Evolutionary conservation across 192 early-diverging fungal species (phyloP), one percentile per base, ranked within the genome.

Genomic region (Blastocladiella britannica): DNA sequence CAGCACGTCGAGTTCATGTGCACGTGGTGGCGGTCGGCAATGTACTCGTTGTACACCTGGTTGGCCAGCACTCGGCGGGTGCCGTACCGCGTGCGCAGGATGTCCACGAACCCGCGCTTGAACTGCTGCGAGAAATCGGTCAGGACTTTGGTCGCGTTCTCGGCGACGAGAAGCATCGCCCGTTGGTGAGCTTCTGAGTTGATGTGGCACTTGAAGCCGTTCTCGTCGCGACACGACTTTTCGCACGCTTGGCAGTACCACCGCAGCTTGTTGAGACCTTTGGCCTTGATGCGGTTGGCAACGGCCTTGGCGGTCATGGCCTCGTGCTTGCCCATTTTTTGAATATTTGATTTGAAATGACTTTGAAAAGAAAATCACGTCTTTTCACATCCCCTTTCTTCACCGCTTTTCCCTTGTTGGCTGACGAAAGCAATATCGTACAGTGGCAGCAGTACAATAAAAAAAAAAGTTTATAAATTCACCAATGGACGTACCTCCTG

Each of bases 1-100:
- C 94, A 98, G 55, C 77, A 65, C 0, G 94, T 98, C 2, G 90
- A 72, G 61, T 94, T 98, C 91, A 98, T 93, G 62, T 98, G 94
- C 47, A 91, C 59, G 68, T 98, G 94, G 54, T 87, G 72, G 27
- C 83, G 69, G 66, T 98, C 88, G 5, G 82, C 68, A 59, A 98
- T 88, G 29, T 91, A 89, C 66, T 98, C 94, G 65, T 98, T 88
- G 72, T 98, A 98, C 1, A 96, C 89, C 22, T 84, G 78, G 64
- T 98, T 95, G n/a, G 90, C 90, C 26, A 81, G 65, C 8, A 92
- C 86, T 54, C 84, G 75, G 55, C 86, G 78, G 0, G 87, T 89
- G 5, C 82, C 83, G 26, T 64, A 82, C 73, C 77, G 71, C 27
- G 81, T 69, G 0, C 88, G 89, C 3, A 96, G 74, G 7, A 92